Base-by-base conservation (phyloP, 768 basidiomycete species). In the Leccinum longicurvipes region DNA sequence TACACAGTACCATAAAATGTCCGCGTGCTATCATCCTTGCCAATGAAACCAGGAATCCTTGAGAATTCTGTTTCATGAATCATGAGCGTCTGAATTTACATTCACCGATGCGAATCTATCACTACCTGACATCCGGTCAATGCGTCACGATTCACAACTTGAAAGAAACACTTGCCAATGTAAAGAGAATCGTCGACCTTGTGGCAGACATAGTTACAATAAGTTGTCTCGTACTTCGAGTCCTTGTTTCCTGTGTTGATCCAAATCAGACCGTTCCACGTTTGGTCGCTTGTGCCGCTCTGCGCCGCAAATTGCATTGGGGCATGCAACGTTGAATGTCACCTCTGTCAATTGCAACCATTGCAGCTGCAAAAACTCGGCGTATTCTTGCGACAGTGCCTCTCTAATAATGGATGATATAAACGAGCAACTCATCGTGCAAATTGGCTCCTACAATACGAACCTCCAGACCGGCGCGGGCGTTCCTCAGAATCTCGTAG, bases 371-470 rank as follows among this genome's bases (percentile, higher is more conserved):
- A 14, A 15, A 32, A 15, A 32, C 32, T 32, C 6, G 32, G 15
- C 32, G 32, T 32, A 15, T 15, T 32, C 32, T 32, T 6, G 15
- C 32, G 32, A 32, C 32, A 32, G 15, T 14, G 0, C 14, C 15
- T 29, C 31, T 45, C 23, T 39, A 11, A 71, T 39, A 11, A 71
- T 63, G 61, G 24, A 19, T 3, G 53, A 67, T 55, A 45, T 48
- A n/a, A 60, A 69, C 29, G 60, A 66, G 41, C 65, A 64, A 17
- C 65, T 87, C 21, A 74, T 90, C 52, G 85, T 93, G 6, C 91
- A 92, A 65, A 85, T 93, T 52, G 89, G 89, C 11, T 85, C 91
- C 3, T 97, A 94, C 76, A 97, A 97, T 67, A 93, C 93, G 6
- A 93, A 93, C 65, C 77, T 95, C 7, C 93, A 94, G 71, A 89